Base-by-base conservation (phyloP, 176 grass and related monocot species). In the Eleusine coracana region DNA sequence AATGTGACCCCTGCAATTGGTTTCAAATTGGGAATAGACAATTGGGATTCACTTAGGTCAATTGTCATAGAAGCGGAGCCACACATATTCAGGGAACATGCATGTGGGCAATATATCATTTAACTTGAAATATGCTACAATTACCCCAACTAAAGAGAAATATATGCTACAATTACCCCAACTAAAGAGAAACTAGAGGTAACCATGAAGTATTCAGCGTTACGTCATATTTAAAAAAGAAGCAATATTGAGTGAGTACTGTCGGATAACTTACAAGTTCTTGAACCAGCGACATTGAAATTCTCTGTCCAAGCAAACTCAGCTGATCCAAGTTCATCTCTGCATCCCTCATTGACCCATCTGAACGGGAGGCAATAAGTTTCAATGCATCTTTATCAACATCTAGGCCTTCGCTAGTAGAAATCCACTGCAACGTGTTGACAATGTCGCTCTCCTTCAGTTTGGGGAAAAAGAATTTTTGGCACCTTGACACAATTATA, bases 321-420 rank as follows among this genome's bases (percentile, higher is more conserved):
- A 99, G 68, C 62, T 99, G 96, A 86, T 99, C 96, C 79, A 99
- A 79, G 66, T 89, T 99, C 96, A 99, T 99, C 80, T 92, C 83
- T 17, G 93, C 96, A 88, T 99, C 96, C 80, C 96, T 89, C 62
- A 99, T 68, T 18, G 96, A 99, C 65, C 96, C 96, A 87, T 96
- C 89, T 71, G 96, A 99, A 44, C 87, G 80, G n/a, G 93, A 99
- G 14, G 96, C 89, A 69, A 99, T 94, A 44, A 99, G 91, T 87
- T 92, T 99, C 79, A 99, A 75, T 31, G 96, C 93, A 81, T 96
- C 96, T 79, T 80, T 88, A 59, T 99, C 96, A 80, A 92, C 85
- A 88, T 99, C 91, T 52, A 99, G 64, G 12, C 87, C 93, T 92
- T 99, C 96, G 1, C 91, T 92, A 27, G 87, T 99, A 73, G 93